Evolutionary conservation across 202 grass and related monocot species (phyloP), one percentile per base, ranked within the genome.

Genomic region (Brachypodium distachyon): DNA sequence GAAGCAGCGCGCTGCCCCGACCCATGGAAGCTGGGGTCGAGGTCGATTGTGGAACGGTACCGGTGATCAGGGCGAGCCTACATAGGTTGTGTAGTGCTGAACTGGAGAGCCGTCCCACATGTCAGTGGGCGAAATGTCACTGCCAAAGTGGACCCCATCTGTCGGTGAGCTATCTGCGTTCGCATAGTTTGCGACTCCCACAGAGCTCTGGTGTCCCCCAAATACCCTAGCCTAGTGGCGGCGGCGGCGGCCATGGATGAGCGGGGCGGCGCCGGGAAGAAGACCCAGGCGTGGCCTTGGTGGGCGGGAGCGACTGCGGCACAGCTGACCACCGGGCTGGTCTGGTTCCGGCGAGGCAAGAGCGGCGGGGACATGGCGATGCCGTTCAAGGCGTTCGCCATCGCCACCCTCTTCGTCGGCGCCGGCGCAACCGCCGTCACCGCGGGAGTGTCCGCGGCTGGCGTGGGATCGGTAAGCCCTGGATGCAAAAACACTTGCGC

Each of bases 351-450:
- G 23, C 79, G 73, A 34, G 89, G 88, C 16, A 88, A 21, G 76
- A 7, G 77, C 36, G 89, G 89, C 37, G 6, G 48, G 34, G 89
- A 68, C 23, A 18, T 67, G 12, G 74, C 72, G 77, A 92, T 97
- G 94, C 89, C 94, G 18, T 83, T 97, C 76, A 94, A 74, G 79
- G 94, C 91, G 56, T 94, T 97, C 84, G 82, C 51, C 61, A 81
- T 91, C 51, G 84, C 89, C 22, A 76, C 79, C 32, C 76, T 97
- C 62, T 88, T 94, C 84, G 84, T 97, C 58, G 71, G 90, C 25
- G 49, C 82, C 39, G 79, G 72, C 6, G 84, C 82, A 79, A 87
- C 91, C 7, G 59, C 82, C 25, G 73, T 26, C 56, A 41, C 61
- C 21, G 83, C 88, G 4, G 67, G 81, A 28, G 71, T 94, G 11